A percentile compares a stretch with the other conserved stretches of the same genome.
Evolutionary conservation across 208 protist species (phyloP).

Genomic region (Trypanosoma congolense): DNA sequence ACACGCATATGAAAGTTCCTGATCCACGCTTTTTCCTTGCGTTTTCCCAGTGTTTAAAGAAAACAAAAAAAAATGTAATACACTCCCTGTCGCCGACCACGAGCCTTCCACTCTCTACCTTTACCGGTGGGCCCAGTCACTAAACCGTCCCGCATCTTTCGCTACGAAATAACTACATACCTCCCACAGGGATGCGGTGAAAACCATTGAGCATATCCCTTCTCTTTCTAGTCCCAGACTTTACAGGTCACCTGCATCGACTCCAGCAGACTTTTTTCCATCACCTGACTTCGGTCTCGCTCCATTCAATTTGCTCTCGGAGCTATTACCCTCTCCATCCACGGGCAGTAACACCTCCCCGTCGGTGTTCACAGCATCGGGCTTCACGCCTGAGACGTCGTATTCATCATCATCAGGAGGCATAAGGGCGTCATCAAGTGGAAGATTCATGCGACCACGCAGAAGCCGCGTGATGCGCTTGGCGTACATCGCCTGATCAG

Average conservation of each 20-base stretch:
- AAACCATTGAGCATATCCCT: too few species aligned
- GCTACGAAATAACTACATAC: too few species aligned
- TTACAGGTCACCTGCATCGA: conserved; percentile 18
- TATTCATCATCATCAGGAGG: conserved; percentile 76
- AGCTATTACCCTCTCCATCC: conserved; percentile 23
- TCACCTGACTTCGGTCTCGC: conserved; percentile 8
- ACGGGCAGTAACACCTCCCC: conserved; percentile 25
- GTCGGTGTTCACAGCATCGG: conserved; percentile 15
- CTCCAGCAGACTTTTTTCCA: conserved; percentile 4
- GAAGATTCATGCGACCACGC: conserved; percentile 74
- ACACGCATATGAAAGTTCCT: too few species aligned
- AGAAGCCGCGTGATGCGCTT: conserved; percentile 88
- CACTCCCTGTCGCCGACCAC: too few species aligned
- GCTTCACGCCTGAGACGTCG: conserved; percentile 37
- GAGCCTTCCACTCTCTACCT: too few species aligned
- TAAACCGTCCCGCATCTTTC: too few species aligned
- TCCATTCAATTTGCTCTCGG: conserved; percentile 1
- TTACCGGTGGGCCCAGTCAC: too few species aligned
- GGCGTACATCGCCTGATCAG: conserved; percentile 70
- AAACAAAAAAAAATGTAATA: too few species aligned
- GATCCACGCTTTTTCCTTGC: too few species aligned
- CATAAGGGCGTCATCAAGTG: conserved; percentile 56
- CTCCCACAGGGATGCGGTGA: too few species aligned
- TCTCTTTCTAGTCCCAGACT: too few species aligned
- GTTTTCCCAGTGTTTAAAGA: too few species aligned